Conservation (phyloP, 345 rosid species). For the Brassica cretica region DNA sequence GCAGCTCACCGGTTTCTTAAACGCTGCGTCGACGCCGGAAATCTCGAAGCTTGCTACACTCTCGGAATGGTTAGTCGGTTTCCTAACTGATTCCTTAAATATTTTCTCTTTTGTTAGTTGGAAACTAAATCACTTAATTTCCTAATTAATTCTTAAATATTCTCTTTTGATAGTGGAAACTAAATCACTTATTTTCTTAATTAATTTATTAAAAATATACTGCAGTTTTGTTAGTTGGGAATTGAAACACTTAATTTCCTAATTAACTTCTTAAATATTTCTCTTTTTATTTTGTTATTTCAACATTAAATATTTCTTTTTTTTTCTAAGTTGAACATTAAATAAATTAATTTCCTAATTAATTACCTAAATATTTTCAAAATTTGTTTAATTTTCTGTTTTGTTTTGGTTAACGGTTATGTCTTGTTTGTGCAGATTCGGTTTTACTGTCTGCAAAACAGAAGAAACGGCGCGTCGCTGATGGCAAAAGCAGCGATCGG, state of each 20-base stretch:
- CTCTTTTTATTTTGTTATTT: neutral
- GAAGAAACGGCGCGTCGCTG: constrained; percentile 84
- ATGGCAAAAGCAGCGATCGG: constrained; percentile 96
- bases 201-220: neutral
- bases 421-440: constrained; percentile 59
- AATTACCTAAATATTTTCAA: neutral
- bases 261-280: neutral
- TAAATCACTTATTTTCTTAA: neutral
- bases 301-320: neutral
- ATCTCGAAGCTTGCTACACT: constrained; percentile 83
- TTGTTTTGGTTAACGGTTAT: neutral
- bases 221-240: neutral
- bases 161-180: neutral
- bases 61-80: constrained; percentile 81
- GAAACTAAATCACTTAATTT: neutral
- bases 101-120: neutral
- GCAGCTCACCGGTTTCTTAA: constrained; percentile 79
- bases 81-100: neutral
- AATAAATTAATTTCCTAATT: neutral
- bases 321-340: neutral
- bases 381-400: neutral
- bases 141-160: neutral
- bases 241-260: neutral
- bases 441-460: constrained; percentile 75
- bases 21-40: constrained; percentile 82